These are phyloP conservation scores for Nakazawaea laoshanensis DNA, from an alignment of 805 yeast species.

Conservation along the genomic window DNA sequence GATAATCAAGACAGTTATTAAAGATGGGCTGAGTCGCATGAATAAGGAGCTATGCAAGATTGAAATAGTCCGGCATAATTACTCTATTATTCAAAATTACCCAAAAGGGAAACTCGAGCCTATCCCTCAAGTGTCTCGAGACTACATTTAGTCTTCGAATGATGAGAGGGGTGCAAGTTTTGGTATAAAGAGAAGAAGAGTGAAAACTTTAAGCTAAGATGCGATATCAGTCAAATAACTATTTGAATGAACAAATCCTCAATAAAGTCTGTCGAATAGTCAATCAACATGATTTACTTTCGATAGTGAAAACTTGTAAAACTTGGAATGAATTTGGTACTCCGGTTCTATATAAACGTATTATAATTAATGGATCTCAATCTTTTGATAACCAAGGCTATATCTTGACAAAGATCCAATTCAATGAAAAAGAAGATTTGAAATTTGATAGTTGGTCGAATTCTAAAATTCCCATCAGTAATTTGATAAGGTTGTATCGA, in stretches of 20 bases:
- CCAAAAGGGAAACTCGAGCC: no score
- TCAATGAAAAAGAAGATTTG: neutral
- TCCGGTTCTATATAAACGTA: slow-evolving; percentile 1
- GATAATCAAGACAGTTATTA: no score
- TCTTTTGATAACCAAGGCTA: neutral
- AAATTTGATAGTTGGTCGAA: slow-evolving; percentile 5
- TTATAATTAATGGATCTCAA: slow-evolving; percentile 7
- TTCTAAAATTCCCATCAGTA: slow-evolving; percentile 3
- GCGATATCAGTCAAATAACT: neutral
- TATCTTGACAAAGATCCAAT: slow-evolving; percentile 2
- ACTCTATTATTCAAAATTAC: no score
- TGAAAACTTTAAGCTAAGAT: neutral
- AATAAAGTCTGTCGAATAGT: neutral
- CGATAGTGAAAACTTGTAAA: slow-evolving; percentile 1
- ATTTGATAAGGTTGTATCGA: slow-evolving; percentile 1
- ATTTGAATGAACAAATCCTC: slow-evolving; percentile 1
- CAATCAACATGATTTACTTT: slow-evolving; percentile 1
- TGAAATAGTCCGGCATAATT: no score
- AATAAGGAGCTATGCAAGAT: no score
- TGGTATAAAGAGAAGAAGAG: no score
- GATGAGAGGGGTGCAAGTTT: no score
- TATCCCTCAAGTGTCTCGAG: no score
- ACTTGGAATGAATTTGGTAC: slow-evolving; percentile 1
- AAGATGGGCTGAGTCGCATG: no score
- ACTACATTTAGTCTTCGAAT: no score